Conservation (phyloP, 371 early-diverging fungal genomes). For the Circinella umbellata region DNA sequence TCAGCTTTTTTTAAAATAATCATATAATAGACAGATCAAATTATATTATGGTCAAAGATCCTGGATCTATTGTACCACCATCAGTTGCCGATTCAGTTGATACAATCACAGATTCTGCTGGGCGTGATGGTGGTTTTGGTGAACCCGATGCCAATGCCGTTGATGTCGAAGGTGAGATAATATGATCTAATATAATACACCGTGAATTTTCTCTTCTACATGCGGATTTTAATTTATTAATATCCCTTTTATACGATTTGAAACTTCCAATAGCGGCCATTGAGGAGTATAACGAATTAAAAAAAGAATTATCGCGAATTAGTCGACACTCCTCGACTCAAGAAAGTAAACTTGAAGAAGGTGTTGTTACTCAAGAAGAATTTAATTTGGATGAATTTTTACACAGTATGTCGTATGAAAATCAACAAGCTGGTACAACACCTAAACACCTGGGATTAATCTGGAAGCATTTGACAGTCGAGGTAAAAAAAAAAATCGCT, state of each 20-base stretch:
- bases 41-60: conserved; percentile 2
- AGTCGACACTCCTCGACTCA: conserved; percentile 20
- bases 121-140: conserved; percentile 15
- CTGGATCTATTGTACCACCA: neutral
- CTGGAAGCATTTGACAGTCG: conserved; percentile 44
- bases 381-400: conserved; percentile 31
- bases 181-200: neutral
- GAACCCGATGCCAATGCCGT: conserved; percentile 31
- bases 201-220: neutral
- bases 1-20: neutral
- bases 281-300: conserved; percentile 23
- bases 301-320: conserved; percentile 25
- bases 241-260: conserved; percentile 18
- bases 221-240: too few relatives aligned
- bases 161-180: conserved; percentile 22
- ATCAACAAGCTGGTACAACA: conserved; percentile 28
- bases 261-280: conserved; percentile 30
- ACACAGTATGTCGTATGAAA: conserved; percentile 16
- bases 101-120: neutral
- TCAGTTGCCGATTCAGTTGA: conserved; percentile 10
- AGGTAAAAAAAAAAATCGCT: conserved; percentile 24
- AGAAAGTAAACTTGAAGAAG: conserved; percentile 28
- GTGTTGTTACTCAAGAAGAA: conserved; percentile 12
- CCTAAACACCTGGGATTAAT: conserved; percentile 38
- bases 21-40: neutral